Percentiles rank a stretch among this genome's conserved stretches.
Evolutionary conservation across 2,329 filamentous ascomycete genomes (phyloP).

Genomic region (Ophiostoma novo-ulmi): DNA sequence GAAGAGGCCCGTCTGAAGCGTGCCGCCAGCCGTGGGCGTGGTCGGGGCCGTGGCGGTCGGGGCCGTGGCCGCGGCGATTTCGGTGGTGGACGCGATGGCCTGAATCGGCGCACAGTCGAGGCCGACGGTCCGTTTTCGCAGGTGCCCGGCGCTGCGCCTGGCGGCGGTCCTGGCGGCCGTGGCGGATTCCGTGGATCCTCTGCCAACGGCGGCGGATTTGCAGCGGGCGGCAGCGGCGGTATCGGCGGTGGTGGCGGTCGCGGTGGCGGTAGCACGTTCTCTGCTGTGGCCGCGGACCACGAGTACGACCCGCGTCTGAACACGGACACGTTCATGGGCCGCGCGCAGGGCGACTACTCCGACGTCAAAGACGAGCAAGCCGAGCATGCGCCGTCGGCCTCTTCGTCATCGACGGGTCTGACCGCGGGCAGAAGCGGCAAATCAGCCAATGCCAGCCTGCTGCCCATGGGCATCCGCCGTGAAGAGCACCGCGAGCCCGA

Average conservation of each 20-base stretch:
- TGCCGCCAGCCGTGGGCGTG: conserved; percentile 31
- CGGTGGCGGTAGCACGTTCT: conserved; percentile 20
- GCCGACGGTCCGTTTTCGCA: conserved; percentile 38
- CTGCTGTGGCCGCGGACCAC: conserved; percentile 32
- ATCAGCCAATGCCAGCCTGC: conserved; percentile 28
- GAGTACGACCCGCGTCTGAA: conserved; percentile 50
- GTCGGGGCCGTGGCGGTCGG: conserved; percentile 28
- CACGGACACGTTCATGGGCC: conserved; percentile 50
- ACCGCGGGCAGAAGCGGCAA: conserved; percentile 28
- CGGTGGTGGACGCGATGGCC: conserved; percentile 29
- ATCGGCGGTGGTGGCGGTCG: conserved; percentile 21
- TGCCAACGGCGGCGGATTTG: conserved; percentile 24
- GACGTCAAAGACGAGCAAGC: conserved; percentile 40
- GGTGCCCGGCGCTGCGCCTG: conserved; percentile 27
- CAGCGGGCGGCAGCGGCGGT: conserved; percentile 26
- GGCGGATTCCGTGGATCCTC: conserved; percentile 23
- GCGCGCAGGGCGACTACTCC: conserved; percentile 39
- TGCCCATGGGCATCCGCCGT: conserved; percentile 55
- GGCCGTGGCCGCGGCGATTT: conserved; percentile 32
- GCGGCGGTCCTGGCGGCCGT: neutral
- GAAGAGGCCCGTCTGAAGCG: conserved; percentile 32
- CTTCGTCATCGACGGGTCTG: conserved; percentile 26
- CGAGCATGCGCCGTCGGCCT: conserved; percentile 28
- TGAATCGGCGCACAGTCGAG: conserved; percentile 32
- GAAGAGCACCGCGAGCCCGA: conserved; percentile 50